Base-by-base conservation (phyloP, 179 eudicot species). In the Patellifolia procumbens region DNA sequence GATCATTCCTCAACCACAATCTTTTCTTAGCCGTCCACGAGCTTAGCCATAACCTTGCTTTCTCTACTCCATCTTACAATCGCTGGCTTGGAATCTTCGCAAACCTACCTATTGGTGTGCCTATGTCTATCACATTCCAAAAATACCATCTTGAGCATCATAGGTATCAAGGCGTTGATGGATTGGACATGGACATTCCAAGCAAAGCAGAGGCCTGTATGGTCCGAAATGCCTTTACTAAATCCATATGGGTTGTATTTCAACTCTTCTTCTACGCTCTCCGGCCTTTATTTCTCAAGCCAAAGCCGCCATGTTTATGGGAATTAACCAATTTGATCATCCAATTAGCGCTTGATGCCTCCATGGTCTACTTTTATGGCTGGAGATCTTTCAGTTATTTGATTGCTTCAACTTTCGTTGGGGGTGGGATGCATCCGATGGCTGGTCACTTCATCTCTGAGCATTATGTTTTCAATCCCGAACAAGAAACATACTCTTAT, bases 381-480 rank as follows among this genome's bases (percentile, higher is more conserved):
- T 92, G 96, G 97, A 91, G 87, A 65, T 88, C 93, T 32, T 81
- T 94, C 2, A 85, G 63, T 6, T 94, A 92, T 78, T 69, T 93
- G 76, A 89, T 93, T 55, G 85, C 87, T 55, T 93, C 97, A 1
- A 93, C 98, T 5, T 93, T 93, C 66, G 95, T 91, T 62, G 98
- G 98, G 37, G 97, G 97, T 5, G 98, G 98, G 53, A 76, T 94
- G 91, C 98, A 92, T 68, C 97, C 98, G 0, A 92, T 92, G 96
- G 98, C 97, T 0, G 98, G 97, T 53, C 98, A 94, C 85, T 94
- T 94, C 73, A 92, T 94, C 34, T 92, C 97, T 0, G 97, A 94
- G 75, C 98, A 92, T 80, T 92, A 94, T 34, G 93, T 92, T 10
- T 92, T 94, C 76, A 87, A 91, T 32, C 85, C 89, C 4, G 88